phyloP scores from a whole-genome alignment of 345 rosid species.

The Garcia nutans region DNA sequence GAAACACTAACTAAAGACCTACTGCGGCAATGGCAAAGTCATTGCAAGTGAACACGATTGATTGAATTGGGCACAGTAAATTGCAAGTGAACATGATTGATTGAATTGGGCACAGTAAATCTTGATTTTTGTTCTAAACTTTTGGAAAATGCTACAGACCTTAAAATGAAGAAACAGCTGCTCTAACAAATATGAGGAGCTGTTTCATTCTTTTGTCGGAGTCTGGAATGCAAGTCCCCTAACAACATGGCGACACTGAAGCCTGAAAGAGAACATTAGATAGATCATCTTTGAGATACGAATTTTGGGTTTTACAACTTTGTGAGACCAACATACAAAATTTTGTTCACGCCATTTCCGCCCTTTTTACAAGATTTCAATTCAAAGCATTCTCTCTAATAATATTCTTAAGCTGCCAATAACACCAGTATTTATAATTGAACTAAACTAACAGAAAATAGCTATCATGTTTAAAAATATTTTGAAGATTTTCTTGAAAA shows the following conservation, averaged over 20 bases:
- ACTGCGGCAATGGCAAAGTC: neutral
- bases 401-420: neutral
- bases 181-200: neutral
- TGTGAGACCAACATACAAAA: neutral
- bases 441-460: neutral
- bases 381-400: neutral
- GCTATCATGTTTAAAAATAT: neutral
- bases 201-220: constrained; percentile 54
- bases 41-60: neutral
- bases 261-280: constrained; percentile 43
- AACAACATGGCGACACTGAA: constrained; percentile 75
- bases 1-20: neutral
- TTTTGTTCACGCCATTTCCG: neutral
- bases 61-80: neutral
- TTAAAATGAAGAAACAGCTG: neutral
- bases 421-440: neutral
- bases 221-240: constrained; percentile 61
- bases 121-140: neutral
- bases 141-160: neutral
- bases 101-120: neutral
- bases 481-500: neutral
- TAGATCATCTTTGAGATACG: neutral
- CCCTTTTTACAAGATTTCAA: neutral
- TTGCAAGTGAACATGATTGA: neutral
- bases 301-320: neutral